These are phyloP conservation scores for Trametes hirsuta DNA, from an alignment of 1,284 basidiomycete species.

Conservation along the genomic window DNA sequence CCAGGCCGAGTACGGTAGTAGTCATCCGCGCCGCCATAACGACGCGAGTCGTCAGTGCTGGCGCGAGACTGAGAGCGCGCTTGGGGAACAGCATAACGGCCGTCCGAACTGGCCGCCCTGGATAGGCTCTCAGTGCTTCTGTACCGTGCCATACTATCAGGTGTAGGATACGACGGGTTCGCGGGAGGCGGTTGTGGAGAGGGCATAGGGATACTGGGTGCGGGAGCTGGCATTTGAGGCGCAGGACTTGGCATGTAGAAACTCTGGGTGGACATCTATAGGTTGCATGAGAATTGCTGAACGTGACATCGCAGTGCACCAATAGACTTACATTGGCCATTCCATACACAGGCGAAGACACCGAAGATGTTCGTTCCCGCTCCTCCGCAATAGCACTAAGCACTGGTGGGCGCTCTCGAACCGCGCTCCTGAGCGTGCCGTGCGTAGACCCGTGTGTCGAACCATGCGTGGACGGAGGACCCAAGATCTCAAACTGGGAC, in stretches of 20 bases:
- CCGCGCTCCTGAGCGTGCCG: conserved; percentile 9
- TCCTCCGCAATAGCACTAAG: conserved; percentile 37
- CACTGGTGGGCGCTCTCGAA: conserved; percentile 25
- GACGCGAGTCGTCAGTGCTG: background rate
- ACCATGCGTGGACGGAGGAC: conserved; percentile 36
- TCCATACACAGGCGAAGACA: conserved; percentile 27
- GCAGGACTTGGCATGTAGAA: conserved; percentile 24
- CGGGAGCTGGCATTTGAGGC: conserved; percentile 20
- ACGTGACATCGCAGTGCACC: background rate
- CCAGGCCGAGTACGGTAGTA: conserved; percentile 5
- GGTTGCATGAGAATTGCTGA: background rate
- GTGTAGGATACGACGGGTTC: conserved; percentile 16
- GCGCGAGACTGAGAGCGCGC: conserved; percentile 3
- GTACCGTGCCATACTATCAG: conserved; percentile 17
- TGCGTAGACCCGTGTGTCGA: conserved; percentile 1
- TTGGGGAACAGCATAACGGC: background rate
- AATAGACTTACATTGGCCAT: conserved; percentile 12
- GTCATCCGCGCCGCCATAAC: conserved; percentile 3
- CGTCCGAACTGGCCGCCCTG: conserved; percentile 2
- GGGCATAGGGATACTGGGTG: conserved; percentile 19
- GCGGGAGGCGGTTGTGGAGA: conserved; percentile 16
- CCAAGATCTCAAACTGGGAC: conserved; percentile 51
- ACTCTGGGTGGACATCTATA: conserved; percentile 21
- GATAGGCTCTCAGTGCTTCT: conserved; percentile 19
- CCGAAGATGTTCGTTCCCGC: conserved; percentile 31